Evolutionary conservation across 805 yeast species (phyloP).

Genomic region (Ogataea paradorogensis): DNA sequence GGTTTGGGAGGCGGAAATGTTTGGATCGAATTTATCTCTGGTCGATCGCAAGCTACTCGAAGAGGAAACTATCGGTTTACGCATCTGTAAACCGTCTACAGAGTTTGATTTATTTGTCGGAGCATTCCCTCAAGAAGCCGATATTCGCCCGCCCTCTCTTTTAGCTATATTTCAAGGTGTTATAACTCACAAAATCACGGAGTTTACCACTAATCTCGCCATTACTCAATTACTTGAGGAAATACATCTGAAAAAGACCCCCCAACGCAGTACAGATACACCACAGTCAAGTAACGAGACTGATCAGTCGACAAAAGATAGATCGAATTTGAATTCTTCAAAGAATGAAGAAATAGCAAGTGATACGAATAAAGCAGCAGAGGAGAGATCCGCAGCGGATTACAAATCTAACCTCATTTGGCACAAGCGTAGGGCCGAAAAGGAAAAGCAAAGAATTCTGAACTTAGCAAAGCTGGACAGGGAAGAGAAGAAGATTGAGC

Average conservation of each 20-base stretch:
- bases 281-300: background rate
- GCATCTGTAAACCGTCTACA: conserved; percentile 38
- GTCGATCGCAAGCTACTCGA: conserved; percentile 16
- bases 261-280: too few relatives aligned
- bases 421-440: conserved; percentile 34
- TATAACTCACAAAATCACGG: conserved; percentile 42
- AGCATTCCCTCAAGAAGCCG: conserved; percentile 43
- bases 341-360: conserved; percentile 4
- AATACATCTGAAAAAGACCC: background rate
- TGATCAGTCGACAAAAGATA: background rate
- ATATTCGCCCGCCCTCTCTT: conserved; percentile 51
- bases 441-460: conserved; percentile 56
- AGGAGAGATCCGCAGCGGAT: conserved; percentile 5
- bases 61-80: conserved; percentile 39
- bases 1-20: conserved; percentile 22
- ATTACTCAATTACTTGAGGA: conserved; percentile 30
- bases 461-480: conserved; percentile 52
- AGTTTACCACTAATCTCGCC: conserved; percentile 27
- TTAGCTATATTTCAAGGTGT: conserved; percentile 50
- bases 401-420: conserved; percentile 39
- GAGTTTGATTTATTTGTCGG: conserved; percentile 51
- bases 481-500: conserved; percentile 18
- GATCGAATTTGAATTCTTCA: background rate
- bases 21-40: conserved; percentile 19
- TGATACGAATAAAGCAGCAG: too few relatives aligned